A percentile compares a stretch with the other conserved stretches of the same genome.
Evolutionary conservation across 176 grass and related monocot genomes (phyloP).

Genomic region (Oryza officinalis): DNA sequence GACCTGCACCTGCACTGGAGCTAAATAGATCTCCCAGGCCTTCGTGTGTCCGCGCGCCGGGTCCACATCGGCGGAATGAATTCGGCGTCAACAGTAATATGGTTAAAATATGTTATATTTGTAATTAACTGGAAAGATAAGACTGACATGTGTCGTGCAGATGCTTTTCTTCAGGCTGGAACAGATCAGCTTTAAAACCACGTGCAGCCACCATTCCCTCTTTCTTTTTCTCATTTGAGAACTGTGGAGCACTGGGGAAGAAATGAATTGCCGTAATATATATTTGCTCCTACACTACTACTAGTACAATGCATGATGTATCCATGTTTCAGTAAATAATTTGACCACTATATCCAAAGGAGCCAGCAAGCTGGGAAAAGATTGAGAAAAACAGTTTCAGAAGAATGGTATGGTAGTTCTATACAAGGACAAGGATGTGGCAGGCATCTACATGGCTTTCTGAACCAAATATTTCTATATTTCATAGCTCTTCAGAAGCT

Average conservation of each 20-base stretch:
- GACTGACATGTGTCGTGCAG: background rate
- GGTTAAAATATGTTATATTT: too few species aligned
- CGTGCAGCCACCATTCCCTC: background rate
- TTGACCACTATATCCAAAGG: background rate
- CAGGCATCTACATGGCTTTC: background rate
- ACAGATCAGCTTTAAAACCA: background rate
- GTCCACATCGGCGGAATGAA: too few species aligned
- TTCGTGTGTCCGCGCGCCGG: too few species aligned
- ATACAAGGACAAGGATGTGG: background rate
- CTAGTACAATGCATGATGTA: background rate
- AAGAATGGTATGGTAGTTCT: background rate
- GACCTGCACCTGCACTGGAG: too few species aligned
- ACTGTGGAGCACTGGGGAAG: background rate
- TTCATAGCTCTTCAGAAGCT: background rate
- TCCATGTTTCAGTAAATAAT: background rate
- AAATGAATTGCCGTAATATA: too few species aligned
- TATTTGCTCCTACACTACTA: background rate
- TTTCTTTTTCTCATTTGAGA: background rate
- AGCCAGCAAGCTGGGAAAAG: too few species aligned
- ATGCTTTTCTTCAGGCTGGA: background rate
- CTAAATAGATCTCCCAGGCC: too few species aligned
- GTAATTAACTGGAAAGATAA: background rate
- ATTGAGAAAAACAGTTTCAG: background rate
- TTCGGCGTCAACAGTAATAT: too few species aligned
- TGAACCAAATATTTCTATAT: conserved; percentile 15